phyloP scores from a whole-genome alignment of 2,329 filamentous ascomycete species.

The Neofusicoccum sp. region DNA sequence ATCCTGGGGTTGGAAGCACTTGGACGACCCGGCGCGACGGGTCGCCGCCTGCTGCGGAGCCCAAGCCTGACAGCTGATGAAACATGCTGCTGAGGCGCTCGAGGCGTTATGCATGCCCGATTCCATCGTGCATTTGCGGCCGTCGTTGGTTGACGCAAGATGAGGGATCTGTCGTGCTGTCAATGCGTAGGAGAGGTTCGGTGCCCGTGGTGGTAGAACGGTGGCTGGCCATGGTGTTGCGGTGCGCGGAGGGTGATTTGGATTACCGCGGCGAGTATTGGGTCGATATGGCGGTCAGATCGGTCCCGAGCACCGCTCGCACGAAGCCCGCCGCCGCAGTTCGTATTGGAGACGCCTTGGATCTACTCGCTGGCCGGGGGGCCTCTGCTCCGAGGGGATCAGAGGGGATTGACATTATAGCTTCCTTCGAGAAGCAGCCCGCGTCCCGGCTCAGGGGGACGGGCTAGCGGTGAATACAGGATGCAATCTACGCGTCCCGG shows the following conservation, averaged over 20 bases:
- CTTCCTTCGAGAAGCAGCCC: background rate
- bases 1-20: slow-evolving; percentile 4
- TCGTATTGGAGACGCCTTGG: background rate
- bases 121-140: slow-evolving; percentile 13
- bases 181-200: slow-evolving; percentile 5
- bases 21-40: slow-evolving; percentile 2
- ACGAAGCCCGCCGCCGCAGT: background rate
- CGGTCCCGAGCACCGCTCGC: background rate
- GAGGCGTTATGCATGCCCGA: slow-evolving; percentile 13
- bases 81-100: slow-evolving; percentile 8
- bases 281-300: slow-evolving; percentile 4
- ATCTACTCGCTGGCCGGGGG: background rate
- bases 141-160: slow-evolving; percentile 18
- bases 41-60: background rate
- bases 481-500: slow-evolving; percentile 10
- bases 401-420: background rate
- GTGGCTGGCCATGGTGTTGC: background rate
- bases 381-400: background rate
- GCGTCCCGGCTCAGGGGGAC: slow-evolving; percentile 12
- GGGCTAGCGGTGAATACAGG: background rate
- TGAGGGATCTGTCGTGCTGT: slow-evolving; percentile 13
- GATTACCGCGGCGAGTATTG: slow-evolving; percentile 10
- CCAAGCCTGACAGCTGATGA: slow-evolving; percentile 18
- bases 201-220: background rate
- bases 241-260: background rate